phyloP scores from a whole-genome alignment of 768 basidiomycete genomes.

The Coprinellus aureogranulatus region DNA sequence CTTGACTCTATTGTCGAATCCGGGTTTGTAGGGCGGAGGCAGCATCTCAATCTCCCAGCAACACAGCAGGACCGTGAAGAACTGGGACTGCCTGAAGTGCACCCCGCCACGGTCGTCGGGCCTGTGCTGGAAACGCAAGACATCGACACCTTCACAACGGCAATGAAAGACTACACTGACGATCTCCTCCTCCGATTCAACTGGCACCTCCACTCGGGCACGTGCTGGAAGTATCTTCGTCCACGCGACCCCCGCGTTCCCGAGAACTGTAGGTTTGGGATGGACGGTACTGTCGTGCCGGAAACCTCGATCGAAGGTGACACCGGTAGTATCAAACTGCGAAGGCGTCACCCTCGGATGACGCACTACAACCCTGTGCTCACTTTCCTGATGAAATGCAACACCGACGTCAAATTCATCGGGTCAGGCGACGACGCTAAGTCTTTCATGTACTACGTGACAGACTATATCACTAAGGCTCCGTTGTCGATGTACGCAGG shows the following conservation, averaged over 20 bases:
- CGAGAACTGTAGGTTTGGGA: not conserved
- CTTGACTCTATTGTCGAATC: slow-evolving; percentile 10
- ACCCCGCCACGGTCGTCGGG: not conserved
- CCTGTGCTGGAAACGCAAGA: not conserved
- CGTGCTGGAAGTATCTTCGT: not conserved
- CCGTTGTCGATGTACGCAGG: not conserved
- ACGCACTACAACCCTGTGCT: not conserved
- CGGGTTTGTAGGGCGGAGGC: not conserved
- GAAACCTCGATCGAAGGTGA: not conserved
- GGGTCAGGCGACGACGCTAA: not conserved
- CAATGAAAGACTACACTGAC: not conserved
- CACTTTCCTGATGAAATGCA: not conserved
- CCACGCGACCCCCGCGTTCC: not conserved
- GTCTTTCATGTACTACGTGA: not conserved
- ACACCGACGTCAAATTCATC: slow-evolving; percentile 1
- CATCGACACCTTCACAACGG: not conserved
- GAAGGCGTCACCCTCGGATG: not conserved
- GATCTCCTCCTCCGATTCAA: not conserved
- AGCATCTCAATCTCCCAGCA: not conserved
- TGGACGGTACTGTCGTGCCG: not conserved
- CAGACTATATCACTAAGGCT: not conserved
- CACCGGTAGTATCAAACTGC: not conserved
- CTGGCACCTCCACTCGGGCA: not conserved
- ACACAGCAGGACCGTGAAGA: not conserved
- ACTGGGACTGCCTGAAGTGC: not conserved